Evolutionary conservation across 2,329 filamentous ascomycete species (phyloP).

Genomic region (Colletotrichum liaoningense): DNA sequence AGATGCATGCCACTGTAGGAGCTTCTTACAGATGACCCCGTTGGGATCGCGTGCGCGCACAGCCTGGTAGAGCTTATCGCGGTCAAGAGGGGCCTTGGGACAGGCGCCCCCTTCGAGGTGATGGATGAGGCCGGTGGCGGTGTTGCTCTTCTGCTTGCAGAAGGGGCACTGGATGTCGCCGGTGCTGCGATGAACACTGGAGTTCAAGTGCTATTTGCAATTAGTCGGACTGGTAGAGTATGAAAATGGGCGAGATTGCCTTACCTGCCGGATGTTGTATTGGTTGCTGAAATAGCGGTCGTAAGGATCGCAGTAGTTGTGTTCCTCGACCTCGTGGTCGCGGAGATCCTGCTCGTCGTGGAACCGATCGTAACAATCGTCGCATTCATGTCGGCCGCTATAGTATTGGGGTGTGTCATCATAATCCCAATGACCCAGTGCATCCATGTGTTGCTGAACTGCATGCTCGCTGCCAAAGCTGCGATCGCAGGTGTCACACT

Average conservation of each 20-base stretch:
- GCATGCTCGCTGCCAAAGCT: conserved; percentile 38
- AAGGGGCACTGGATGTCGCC: conserved; percentile 63
- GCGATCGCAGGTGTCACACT: conserved; percentile 43
- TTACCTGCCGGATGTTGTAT: conserved; percentile 10
- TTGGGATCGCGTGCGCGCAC: conserved; percentile 59
- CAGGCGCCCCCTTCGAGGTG: conserved; percentile 70
- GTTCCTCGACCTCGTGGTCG: conserved; percentile 8
- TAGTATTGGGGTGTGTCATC: background rate
- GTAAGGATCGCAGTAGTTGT: conserved; percentile 22
- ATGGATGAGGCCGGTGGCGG: conserved; percentile 64
- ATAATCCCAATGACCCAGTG: conserved; percentile 39
- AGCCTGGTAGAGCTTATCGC: conserved; percentile 58
- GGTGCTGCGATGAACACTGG: conserved; percentile 57
- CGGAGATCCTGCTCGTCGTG: conserved; percentile 34
- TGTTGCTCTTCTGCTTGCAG: conserved; percentile 57
- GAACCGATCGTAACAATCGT: conserved; percentile 42
- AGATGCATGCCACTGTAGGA: conserved; percentile 57
- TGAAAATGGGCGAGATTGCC: too few relatives aligned
- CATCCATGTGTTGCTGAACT: conserved; percentile 43
- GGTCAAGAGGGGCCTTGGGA: conserved; percentile 57
- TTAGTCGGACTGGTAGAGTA: background rate
- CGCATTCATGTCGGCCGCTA: conserved; percentile 42
- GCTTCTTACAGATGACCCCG: conserved; percentile 62
- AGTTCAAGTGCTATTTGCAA: conserved; percentile 63
- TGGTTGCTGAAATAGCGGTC: background rate